phyloP scores from a whole-genome alignment of 495 filamentous ascomycete species.

The Tuber brumale region DNA sequence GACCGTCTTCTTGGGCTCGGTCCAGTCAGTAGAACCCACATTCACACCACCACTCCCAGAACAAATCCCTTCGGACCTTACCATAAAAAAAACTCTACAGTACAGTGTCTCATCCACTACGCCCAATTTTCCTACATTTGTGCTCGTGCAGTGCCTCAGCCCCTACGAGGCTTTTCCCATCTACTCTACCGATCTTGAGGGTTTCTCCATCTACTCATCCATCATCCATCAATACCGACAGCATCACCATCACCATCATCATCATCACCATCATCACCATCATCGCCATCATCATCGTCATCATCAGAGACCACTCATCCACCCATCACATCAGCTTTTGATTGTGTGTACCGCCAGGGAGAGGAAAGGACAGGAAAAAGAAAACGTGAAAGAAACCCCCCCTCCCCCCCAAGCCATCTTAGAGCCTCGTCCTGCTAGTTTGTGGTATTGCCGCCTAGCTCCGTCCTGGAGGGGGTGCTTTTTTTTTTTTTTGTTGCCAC shows the following conservation, averaged over 20 bases:
- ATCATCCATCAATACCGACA: not conserved
- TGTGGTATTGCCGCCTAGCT: not conserved
- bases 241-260: not conserved
- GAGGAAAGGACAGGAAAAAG: not conserved
- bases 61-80: not conserved
- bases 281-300: not conserved
- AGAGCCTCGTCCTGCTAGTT: not conserved
- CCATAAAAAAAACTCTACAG: too few species aligned
- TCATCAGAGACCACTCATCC: not conserved
- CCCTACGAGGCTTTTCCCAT: not conserved
- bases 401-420: too few species aligned
- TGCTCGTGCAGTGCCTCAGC: not conserved
- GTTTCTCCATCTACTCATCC: not conserved
- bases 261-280: not conserved
- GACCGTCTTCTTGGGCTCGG: not conserved
- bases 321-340: not conserved
- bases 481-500: not conserved
- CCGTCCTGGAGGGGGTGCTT: not conserved
- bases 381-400: not conserved
- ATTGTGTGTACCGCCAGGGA: not conserved
- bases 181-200: not conserved
- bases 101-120: not conserved
- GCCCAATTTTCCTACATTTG: not conserved
- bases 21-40: slow-evolving; percentile 1
- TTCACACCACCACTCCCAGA: not conserved